phyloP scores from a whole-genome alignment of 257 asterid species.

The Rehmannia glutinosa region DNA sequence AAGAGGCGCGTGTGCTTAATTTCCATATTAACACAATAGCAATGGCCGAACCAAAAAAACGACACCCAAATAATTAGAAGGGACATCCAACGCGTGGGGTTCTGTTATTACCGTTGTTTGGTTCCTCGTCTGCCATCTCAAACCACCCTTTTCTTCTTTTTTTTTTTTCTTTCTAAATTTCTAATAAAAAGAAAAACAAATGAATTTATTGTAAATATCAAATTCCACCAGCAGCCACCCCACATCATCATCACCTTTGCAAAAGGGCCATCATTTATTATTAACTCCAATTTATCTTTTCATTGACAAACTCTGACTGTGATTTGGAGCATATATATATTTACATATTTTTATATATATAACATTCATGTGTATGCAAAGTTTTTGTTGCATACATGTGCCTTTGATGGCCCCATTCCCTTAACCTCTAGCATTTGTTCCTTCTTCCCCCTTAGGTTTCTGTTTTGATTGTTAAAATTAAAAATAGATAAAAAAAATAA shows the following conservation, averaged over 20 bases:
- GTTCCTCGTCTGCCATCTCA: slow-evolving; percentile 7
- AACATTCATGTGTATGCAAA: slow-evolving; percentile 24
- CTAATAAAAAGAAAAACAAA: background rate
- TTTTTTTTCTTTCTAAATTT: background rate
- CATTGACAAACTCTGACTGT: slow-evolving; percentile 7
- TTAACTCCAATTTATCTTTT: too few species aligned
- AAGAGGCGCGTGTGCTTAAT: too few species aligned
- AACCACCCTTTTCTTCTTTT: too few species aligned
- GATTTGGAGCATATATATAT: slow-evolving; percentile 7
- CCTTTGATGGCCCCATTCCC: slow-evolving; percentile 36
- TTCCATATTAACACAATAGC: too few species aligned
- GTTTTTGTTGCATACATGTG: slow-evolving; percentile 71
- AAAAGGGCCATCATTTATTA: slow-evolving; percentile 23
- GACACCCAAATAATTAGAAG: too few species aligned
- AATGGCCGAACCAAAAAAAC: too few species aligned
- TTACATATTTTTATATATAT: slow-evolving; percentile 8
- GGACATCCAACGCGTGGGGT: too few species aligned
- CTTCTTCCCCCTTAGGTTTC: slow-evolving; percentile 20
- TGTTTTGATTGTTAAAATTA: background rate
- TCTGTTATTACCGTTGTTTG: too few species aligned
- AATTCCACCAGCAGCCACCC: too few species aligned
- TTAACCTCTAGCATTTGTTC: slow-evolving; percentile 30
- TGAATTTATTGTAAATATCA: background rate
- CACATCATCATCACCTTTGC: slow-evolving; percentile 22
- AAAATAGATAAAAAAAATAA: too few species aligned